phyloP scores from a whole-genome alignment of 169 alveolate genomes.

The Plasmodium malariae region DNA sequence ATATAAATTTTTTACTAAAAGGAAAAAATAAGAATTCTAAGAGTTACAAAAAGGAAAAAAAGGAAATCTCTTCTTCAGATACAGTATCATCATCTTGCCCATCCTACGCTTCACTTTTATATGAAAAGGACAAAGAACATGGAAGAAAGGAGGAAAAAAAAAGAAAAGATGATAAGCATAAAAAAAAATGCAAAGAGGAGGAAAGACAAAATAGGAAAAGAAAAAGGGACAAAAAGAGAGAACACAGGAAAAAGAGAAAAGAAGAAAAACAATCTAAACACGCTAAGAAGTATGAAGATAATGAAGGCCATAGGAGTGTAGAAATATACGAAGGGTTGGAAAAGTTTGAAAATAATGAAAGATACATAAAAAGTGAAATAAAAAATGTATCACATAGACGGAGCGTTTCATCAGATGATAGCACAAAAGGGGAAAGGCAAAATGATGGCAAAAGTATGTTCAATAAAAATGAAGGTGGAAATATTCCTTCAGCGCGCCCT shows the following conservation, averaged over 20 bases:
- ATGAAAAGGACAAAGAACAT: not conserved
- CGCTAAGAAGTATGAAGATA: not conserved
- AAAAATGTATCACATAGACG: not conserved
- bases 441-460: not conserved
- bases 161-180: slow-evolving; percentile 21
- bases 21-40: slow-evolving; percentile 5
- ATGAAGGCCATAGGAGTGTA: not conserved
- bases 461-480: too few species aligned
- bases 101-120: not conserved
- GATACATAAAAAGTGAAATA: not conserved
- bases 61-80: not conserved
- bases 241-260: not conserved
- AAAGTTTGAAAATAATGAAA: not conserved
- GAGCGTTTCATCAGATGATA: too few species aligned
- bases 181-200: slow-evolving; percentile 2
- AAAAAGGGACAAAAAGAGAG: not conserved
- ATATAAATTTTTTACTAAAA: slow-evolving; percentile 44
- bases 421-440: slow-evolving; percentile 7
- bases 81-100: not conserved
- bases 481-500: too few species aligned
- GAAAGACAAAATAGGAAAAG: slow-evolving; percentile 15
- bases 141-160: slow-evolving; percentile 19
- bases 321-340: not conserved
- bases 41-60: slow-evolving; percentile 12
- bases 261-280: not conserved